Base-by-base conservation (phyloP, 352 stramenopile genomes). In the Phytopythium montanum region DNA sequence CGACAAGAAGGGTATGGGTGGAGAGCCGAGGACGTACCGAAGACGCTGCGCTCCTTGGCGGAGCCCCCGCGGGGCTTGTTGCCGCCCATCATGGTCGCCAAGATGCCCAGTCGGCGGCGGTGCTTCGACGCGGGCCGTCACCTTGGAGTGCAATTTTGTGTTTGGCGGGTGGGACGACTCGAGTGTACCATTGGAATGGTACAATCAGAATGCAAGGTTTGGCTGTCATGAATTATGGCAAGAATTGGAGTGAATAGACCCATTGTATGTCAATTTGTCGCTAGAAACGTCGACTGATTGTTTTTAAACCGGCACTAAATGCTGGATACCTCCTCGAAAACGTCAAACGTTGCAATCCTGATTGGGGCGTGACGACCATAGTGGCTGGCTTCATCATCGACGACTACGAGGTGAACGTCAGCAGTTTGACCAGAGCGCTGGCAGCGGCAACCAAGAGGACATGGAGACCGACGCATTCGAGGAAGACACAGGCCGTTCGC, bases 1-100 rank as follows among this genome's bases (percentile, higher is more conserved):
- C 5, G 26, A 23, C 12, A 2, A 2, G 38, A 19, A 25, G 7
- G 4, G 42, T n/a, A 23, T 60, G 50, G 1, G 52, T 29, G 12
- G n/a, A 8, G 6, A 21, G 52, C 26, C 10, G 44, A 10, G 28
- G 1, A 79, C 79, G 66, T 71, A 94, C 85, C 85, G 61, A 94
- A 94, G 48, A 94, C 85, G 60, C 85, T 94, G 34, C 85, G 82
- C 71, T 94, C 85, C 73, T 94, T 94, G 59, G 85, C 82, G 39
- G 78, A 84, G 51, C 79, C 71, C 28, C 61, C 67, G 52, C 84
- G 84, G 19, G 76, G 62, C 65, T 91, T 89, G 62, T 65, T 75
- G 28, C 41, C 51, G 6, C 25, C 55, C 52, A 65, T 76, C 71
- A 75, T 76, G 36, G n/a, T 61, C 19, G 16, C 8, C 2, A 59